These are phyloP conservation scores for Colletotrichum falcatum DNA, from an alignment of 2,329 filamentous ascomycete genomes.

Conservation along the genomic window DNA sequence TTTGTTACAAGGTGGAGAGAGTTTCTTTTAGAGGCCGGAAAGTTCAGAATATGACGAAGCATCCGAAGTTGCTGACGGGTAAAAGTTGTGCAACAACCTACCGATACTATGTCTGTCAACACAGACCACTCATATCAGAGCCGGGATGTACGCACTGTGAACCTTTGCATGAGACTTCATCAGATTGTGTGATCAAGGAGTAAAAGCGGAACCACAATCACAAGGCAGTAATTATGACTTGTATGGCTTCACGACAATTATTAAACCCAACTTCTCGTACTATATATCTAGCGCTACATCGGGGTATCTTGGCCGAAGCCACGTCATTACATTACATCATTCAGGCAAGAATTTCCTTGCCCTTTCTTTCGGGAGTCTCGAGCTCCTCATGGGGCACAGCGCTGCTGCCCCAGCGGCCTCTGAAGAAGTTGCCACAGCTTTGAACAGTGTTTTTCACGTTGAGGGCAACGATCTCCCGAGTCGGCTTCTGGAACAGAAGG, in stretches of 20 bases:
- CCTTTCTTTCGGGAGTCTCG: constrained; percentile 3
- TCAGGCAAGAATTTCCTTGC: constrained; percentile 14
- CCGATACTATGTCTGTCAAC: no score
- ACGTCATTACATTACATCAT: not conserved
- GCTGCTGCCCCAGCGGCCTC: constrained; percentile 10
- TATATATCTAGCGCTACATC: not conserved
- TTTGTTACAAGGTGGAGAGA: not conserved
- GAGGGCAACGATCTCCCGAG: constrained; percentile 70
- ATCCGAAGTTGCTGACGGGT: not conserved
- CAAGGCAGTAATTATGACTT: no score
- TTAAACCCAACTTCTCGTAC: not conserved
- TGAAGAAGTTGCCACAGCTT: constrained; percentile 20
- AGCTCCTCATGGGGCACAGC: constrained; percentile 1
- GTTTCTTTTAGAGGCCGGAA: not conserved
- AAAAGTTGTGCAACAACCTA: not conserved
- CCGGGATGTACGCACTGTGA: not conserved
- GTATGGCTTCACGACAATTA: no score
- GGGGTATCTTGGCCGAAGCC: constrained; percentile 13
- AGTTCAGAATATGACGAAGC: not conserved
- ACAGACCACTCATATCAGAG: not conserved
- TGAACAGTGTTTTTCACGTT: constrained; percentile 54
- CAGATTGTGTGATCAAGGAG: not conserved
- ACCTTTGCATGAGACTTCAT: not conserved
- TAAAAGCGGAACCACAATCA: no score
- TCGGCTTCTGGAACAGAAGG: constrained; percentile 73